A percentile compares a stretch with the other conserved stretches of the same genome.
phyloP scores from a whole-genome alignment of 2,329 filamentous ascomycete genomes.

The Penicillium sp. region DNA sequence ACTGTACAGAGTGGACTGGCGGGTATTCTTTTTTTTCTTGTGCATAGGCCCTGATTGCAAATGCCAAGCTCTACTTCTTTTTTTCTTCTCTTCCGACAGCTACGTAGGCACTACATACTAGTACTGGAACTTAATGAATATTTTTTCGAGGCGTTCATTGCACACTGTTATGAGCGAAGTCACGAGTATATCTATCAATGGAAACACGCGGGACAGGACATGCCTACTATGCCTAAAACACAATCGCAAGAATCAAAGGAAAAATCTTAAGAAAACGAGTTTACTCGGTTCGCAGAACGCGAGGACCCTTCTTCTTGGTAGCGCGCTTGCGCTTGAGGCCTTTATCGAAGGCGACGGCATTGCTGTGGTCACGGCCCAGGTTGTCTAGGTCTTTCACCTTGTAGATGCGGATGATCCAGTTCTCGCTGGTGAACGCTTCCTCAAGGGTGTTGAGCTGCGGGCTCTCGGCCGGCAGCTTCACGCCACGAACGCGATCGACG shows the following conservation, averaged over 20 bases:
- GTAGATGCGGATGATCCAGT: constrained; percentile 99
- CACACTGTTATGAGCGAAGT: neutral
- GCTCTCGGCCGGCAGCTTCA: constrained; percentile 75
- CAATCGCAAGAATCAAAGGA: constrained; percentile 13
- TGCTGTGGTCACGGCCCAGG: constrained; percentile 80
- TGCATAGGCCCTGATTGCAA: constrained; percentile 11
- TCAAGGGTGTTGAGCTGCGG: constrained; percentile 86
- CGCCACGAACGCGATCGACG: constrained; percentile 80
- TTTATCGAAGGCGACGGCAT: constrained; percentile 53
- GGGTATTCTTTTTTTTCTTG: constrained; percentile 6
- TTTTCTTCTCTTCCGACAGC: neutral
- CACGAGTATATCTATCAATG: neutral
- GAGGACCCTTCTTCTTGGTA: constrained; percentile 43
- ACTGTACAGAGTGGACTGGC: constrained; percentile 17
- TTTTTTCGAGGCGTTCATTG: neutral
- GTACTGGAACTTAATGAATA: neutral
- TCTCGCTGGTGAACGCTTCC: constrained; percentile 97
- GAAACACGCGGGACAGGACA: constrained; percentile 10
- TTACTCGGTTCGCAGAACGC: constrained; percentile 46
- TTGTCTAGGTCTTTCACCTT: constrained; percentile 99
- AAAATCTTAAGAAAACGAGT: constrained; percentile 9
- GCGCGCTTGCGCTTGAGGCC: constrained; percentile 54
- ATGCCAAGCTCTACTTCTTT: constrained; percentile 9
- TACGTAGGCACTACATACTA: neutral
- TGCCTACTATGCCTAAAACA: constrained; percentile 9